A percentile compares a stretch with the other conserved stretches of the same genome.
Evolutionary conservation across 495 filamentous ascomycete genomes (phyloP).

Genomic region (Tuber microsphaerosporum): DNA sequence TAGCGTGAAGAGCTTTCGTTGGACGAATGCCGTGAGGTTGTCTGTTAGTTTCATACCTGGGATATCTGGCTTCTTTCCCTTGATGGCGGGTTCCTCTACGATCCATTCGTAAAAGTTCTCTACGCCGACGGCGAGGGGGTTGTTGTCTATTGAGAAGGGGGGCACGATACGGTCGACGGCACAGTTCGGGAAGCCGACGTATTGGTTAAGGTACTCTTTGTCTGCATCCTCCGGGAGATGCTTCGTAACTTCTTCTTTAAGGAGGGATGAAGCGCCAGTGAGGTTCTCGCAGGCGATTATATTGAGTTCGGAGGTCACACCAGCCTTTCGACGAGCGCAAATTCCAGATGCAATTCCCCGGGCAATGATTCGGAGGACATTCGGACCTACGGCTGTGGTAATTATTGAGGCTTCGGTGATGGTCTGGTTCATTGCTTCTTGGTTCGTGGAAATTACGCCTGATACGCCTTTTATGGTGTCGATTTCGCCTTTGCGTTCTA

Average conservation of each 20-base stretch:
- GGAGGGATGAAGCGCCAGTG: conserved; percentile 65
- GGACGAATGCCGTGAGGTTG: conserved; percentile 87
- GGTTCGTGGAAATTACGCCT: conserved; percentile 83
- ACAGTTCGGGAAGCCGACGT: conserved; percentile 76
- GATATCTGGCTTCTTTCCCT: conserved; percentile 59
- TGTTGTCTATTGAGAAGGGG: conserved; percentile 53
- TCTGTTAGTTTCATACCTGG: conserved; percentile 86
- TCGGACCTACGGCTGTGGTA: conserved; percentile 93
- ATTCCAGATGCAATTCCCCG: conserved; percentile 88
- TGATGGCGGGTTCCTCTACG: conserved; percentile 56
- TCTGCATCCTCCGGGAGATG: conserved; percentile 37
- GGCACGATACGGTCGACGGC: conserved; percentile 98
- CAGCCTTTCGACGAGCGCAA: conserved; percentile 58
- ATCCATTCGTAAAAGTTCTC: conserved; percentile 99
- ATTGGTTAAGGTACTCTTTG: conserved; percentile 41
- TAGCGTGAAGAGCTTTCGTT: conserved; percentile 98
- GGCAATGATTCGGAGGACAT: conserved; percentile 91
- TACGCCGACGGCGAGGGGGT: conserved; percentile 72
- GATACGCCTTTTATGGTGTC: conserved; percentile 88
- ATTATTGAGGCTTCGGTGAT: conserved; percentile 81
- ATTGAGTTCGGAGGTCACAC: conserved; percentile 59
- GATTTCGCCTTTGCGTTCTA: conserved; percentile 71
- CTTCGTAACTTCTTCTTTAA: conserved; percentile 31
- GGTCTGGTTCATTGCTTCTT: conserved; percentile 70
- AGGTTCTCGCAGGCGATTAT: conserved; percentile 98